Percentiles rank a stretch among this genome's conserved stretches.
These are phyloP conservation scores for Crucibulum laeve DNA, from an alignment of 768 basidiomycete species.

Conservation along the genomic window DNA sequence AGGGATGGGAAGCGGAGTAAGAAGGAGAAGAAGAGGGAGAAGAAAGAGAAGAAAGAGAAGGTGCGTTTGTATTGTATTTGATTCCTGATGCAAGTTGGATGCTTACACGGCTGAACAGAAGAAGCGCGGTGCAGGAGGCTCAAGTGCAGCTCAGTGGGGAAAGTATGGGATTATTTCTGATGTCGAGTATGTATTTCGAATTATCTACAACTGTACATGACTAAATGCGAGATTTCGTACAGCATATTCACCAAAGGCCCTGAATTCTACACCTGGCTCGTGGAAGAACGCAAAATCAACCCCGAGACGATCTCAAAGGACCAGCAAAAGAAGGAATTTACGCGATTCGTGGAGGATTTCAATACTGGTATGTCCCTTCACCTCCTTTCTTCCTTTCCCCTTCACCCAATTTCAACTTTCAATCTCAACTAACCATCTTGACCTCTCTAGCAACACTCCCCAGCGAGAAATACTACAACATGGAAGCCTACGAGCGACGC, in stretches of 20 bases:
- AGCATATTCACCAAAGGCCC: conserved; percentile 80
- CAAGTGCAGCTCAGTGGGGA: conserved; percentile 75
- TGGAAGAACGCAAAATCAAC: conserved; percentile 89
- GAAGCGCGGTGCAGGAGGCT: conserved; percentile 38
- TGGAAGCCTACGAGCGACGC: conserved; percentile 77
- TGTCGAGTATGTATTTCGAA: conserved; percentile 62
- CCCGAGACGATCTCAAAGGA: conserved; percentile 87
- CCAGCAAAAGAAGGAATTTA: conserved; percentile 81
- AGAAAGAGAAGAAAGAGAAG: conserved; percentile 68
- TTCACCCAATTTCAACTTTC: conserved; percentile 1
- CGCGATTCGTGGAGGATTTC: conserved; percentile 76
- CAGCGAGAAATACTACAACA: conserved; percentile 93
- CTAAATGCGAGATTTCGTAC: not conserved
- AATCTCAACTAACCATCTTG: no score
- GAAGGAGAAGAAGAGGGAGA: conserved; percentile 55
- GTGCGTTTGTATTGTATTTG: conserved; percentile 20
- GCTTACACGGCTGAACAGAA: conserved; percentile 30
- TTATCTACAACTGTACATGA: conserved; percentile 1
- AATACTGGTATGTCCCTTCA: conserved; percentile 56
- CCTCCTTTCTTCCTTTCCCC: not conserved
- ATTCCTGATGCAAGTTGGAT: not conserved
- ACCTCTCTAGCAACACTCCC: conserved; percentile 91
- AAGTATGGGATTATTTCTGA: conserved; percentile 87
- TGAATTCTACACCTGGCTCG: conserved; percentile 90
- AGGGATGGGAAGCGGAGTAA: conserved; percentile 42